These are phyloP conservation scores for Saccharum hybrid DNA, from an alignment of 202 grass and related monocot species.

Conservation along the genomic window DNA sequence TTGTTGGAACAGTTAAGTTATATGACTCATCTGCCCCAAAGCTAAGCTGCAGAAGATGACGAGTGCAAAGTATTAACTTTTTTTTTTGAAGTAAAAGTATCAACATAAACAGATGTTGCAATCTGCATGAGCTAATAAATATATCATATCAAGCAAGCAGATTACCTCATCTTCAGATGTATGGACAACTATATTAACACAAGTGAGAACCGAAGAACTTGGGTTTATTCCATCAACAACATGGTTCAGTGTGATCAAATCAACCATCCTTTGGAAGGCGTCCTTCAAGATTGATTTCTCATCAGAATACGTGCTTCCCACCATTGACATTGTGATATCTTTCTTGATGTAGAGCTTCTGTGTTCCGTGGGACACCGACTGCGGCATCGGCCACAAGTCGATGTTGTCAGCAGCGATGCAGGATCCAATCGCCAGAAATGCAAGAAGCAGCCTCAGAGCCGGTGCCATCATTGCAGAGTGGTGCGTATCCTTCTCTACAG, in stretches of 20 bases:
- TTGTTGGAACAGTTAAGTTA: slow-evolving; percentile 64
- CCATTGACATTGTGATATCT: slow-evolving; percentile 58
- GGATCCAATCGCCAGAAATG: slow-evolving; percentile 48
- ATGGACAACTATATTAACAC: slow-evolving; percentile 68
- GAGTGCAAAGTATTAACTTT: slow-evolving; percentile 18
- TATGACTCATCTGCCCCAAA: slow-evolving; percentile 90
- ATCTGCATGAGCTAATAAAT: not conserved
- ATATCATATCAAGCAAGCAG: slow-evolving; percentile 36
- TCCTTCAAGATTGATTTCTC: slow-evolving; percentile 74
- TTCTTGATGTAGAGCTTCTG: slow-evolving; percentile 74
- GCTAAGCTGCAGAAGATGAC: slow-evolving; percentile 70
- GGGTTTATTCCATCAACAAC: slow-evolving; percentile 43
- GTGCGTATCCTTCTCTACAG: slow-evolving; percentile 2
- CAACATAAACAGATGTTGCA: slow-evolving; percentile 26
- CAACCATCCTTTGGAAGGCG: slow-evolving; percentile 74
- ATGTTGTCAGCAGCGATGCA: slow-evolving; percentile 50
- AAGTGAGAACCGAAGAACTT: slow-evolving; percentile 52
- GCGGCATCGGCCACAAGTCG: slow-evolving; percentile 91
- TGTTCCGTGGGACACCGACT: slow-evolving; percentile 57
- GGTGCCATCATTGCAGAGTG: slow-evolving; percentile 31
- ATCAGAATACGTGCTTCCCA: slow-evolving; percentile 72
- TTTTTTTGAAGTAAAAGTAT: not conserved
- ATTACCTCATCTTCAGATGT: slow-evolving; percentile 70
- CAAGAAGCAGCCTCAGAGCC: slow-evolving; percentile 54
- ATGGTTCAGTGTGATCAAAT: slow-evolving; percentile 64